Base-by-base conservation (phyloP, 257 asterid genomes). In the Parsonsia alboflavescens region DNA sequence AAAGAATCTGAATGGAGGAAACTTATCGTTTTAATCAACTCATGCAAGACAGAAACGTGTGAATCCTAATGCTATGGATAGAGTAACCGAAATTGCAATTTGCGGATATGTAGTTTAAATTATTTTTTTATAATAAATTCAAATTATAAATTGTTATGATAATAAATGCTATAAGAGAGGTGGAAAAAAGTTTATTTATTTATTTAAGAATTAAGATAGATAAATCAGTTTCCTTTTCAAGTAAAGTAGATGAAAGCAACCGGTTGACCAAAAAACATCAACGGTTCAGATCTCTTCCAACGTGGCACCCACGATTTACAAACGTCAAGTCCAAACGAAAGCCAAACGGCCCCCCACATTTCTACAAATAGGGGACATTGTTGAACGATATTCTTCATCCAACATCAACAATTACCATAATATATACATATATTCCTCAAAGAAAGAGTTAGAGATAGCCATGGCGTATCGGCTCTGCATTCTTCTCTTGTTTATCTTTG, bases 401-500 rank as follows among this genome's bases (percentile, higher is more conserved):
- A 52, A 4, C 46, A 12, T 17, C 42, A 53, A 33, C 39, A 33
- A 33, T 33, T 33, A 39, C 3, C 52, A n/a, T n/a, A n/a, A n/a
- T n/a, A n/a, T n/a, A n/a, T 22, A 10, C 5, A n/a, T 12, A 62
- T 10, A 28, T 7, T 36, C 16, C 10, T 42, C 16, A 26, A 16
- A 2, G 9, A 12, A 54, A n/a, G n/a, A n/a, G n/a, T n/a, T 54
- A 45, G 28, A 75, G 85, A 74, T 68, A 1, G 76, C 71, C 3
- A 46, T 2, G 49, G 68, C 61, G 49, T 16, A 68, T 72, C 70
- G 72, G 22, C 48, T 73, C 45, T 77, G 58, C 68, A 10, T 72
- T 6, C 73, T 79, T 41, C 76, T 82, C 57, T 39, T 82, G 62
- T 66, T 78, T 62, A 62, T 62, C 59, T 76, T 73, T 70, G 71